phyloP scores from a whole-genome alignment of 1,139 yeast genomes.

The Wickerhamomyces sp. region DNA sequence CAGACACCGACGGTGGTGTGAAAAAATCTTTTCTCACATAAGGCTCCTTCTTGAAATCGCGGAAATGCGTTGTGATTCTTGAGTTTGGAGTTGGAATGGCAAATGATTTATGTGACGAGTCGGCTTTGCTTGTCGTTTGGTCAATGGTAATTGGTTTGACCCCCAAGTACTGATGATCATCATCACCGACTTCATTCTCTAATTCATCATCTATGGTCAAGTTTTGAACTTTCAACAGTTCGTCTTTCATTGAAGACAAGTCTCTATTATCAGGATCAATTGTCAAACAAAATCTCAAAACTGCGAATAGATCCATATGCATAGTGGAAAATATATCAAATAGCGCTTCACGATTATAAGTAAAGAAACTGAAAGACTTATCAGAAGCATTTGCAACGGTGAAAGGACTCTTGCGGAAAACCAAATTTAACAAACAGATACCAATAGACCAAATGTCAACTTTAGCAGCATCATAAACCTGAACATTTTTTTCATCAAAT shows the following conservation, averaged over 20 bases:
- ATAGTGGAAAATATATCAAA: constrained; percentile 90
- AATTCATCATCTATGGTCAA: constrained; percentile 84
- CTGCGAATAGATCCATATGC: constrained; percentile 83
- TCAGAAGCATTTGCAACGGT: constrained; percentile 79
- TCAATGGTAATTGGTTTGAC: constrained; percentile 20
- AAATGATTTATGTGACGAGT: constrained; percentile 33
- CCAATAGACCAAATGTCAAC: constrained; percentile 95
- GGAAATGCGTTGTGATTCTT: constrained; percentile 31
- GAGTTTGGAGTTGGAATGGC: constrained; percentile 53
- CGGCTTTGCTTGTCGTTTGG: constrained; percentile 17
- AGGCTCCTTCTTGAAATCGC: constrained; percentile 28
- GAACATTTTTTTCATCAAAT: constrained; percentile 50
- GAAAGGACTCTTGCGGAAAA: constrained; percentile 90
- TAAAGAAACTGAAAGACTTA: constrained; percentile 82
- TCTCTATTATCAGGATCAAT: constrained; percentile 87
- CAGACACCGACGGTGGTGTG: constrained; percentile 71
- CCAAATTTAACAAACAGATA: constrained; percentile 74
- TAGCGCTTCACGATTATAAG: constrained; percentile 80
- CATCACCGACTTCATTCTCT: constrained; percentile 33
- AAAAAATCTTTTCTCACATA: constrained; percentile 68
- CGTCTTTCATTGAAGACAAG: constrained; percentile 51
- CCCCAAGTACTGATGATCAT: constrained; percentile 17
- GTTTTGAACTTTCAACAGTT: constrained; percentile 53
- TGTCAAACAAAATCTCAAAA: constrained; percentile 70
- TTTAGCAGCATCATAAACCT: constrained; percentile 75